phyloP scores from a whole-genome alignment of 441 rosid species.

The Bocquillonia castaneifolia region DNA sequence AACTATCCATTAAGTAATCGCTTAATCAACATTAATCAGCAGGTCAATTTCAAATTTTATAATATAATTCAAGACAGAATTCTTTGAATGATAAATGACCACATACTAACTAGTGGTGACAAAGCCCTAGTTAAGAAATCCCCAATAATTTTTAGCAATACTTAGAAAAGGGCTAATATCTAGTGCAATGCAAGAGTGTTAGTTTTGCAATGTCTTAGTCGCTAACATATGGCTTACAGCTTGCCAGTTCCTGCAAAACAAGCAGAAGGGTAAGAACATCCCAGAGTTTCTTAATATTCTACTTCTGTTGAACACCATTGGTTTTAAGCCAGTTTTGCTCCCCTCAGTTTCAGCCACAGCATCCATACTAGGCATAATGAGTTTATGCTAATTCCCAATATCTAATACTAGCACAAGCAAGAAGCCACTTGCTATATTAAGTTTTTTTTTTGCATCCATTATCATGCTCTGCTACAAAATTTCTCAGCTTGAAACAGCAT shows the following conservation, averaged over 20 bases:
- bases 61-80: not conserved
- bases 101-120: not conserved
- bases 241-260: not conserved
- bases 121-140: not conserved
- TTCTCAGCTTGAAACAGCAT: not conserved
- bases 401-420: not conserved
- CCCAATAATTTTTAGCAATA: not conserved
- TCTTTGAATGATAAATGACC: slow-evolving; percentile 2
- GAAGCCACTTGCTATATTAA: too few relatives aligned
- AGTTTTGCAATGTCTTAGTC: not conserved
- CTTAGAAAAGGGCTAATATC: not conserved
- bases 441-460: not conserved
- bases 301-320: not conserved
- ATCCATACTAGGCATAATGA: not conserved
- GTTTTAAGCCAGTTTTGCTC: not conserved
- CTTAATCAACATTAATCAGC: not conserved
- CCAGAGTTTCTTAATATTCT: not conserved
- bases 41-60: not conserved
- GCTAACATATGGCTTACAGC: not conserved
- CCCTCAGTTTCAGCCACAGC: not conserved
- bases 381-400: not conserved
- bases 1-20: not conserved
- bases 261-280: not conserved
- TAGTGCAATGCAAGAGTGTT: not conserved
- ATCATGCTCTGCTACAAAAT: not conserved